Percentiles rank a stretch among this genome's conserved stretches.
phyloP scores from a whole-genome alignment of 106 monocot genomes.

The Dendrobium nobile region DNA sequence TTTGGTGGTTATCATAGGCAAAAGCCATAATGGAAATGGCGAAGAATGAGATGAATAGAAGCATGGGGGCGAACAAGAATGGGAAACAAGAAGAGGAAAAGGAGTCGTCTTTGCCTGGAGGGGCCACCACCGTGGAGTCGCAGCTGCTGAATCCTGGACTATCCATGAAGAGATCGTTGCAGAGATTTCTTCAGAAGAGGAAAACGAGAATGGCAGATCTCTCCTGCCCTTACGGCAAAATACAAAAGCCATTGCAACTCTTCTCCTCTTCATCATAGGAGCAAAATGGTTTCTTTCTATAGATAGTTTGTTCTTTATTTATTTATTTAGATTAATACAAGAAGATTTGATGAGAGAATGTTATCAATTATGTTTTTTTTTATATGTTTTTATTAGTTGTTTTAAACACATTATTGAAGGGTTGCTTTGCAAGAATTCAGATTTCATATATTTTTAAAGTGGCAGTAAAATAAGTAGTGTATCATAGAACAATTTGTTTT shows the following conservation, averaged over 20 bases:
- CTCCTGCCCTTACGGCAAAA: neutral
- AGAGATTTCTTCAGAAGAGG: slow-evolving; percentile 18
- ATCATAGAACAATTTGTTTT: too few relatives aligned
- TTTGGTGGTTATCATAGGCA: slow-evolving; percentile 5
- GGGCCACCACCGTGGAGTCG: neutral
- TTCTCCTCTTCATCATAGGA: neutral
- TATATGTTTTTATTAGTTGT: too few relatives aligned
- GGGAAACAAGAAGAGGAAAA: neutral
- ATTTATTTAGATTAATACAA: neutral
- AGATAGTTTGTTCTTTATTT: neutral
- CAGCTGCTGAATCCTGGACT: neutral
- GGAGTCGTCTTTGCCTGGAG: neutral
- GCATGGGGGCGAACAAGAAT: neutral
- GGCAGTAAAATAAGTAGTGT: too few relatives aligned
- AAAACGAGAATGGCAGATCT: slow-evolving; percentile 3
- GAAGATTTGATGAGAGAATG: too few relatives aligned
- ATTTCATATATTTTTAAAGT: too few relatives aligned
- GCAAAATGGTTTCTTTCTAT: too few relatives aligned
- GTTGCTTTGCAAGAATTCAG: too few relatives aligned
- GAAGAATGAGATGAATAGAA: neutral
- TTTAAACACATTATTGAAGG: too few relatives aligned
- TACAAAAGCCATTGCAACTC: neutral
- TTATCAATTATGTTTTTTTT: too few relatives aligned
- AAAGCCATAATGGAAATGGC: slow-evolving; percentile 31
- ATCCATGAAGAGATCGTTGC: slow-evolving; percentile 16